phyloP scores from a whole-genome alignment of 176 grass and related monocot species.

The Elaeis guineensis region DNA sequence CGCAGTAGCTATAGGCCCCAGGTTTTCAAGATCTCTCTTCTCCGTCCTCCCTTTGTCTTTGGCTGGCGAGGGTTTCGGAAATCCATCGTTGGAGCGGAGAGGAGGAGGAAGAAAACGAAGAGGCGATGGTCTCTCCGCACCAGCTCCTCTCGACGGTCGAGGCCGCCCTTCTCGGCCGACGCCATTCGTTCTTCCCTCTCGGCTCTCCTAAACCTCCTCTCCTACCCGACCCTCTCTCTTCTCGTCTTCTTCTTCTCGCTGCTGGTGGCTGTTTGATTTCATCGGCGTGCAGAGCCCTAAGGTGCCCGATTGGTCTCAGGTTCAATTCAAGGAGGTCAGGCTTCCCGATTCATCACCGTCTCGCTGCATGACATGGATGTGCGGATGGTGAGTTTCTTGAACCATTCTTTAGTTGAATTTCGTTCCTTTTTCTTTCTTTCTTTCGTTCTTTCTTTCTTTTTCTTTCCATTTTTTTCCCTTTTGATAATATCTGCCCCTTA shows the following conservation, averaged over 20 bases:
- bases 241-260: neutral
- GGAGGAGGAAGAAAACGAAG: too few relatives aligned
- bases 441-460: too few relatives aligned
- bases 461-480: neutral
- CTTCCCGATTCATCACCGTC: slow-evolving; percentile 54
- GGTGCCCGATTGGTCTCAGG: slow-evolving; percentile 68
- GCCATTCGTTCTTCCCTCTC: slow-evolving; percentile 53
- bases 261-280: slow-evolving; percentile 4
- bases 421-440: neutral
- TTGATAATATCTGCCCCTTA: neutral
- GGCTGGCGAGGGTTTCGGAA: too few relatives aligned
- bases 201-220: too few relatives aligned
- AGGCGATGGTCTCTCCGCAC: too few relatives aligned
- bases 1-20: too few relatives aligned
- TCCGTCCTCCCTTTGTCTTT: too few relatives aligned
- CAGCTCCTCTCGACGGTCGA: too few relatives aligned
- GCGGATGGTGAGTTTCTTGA: slow-evolving; percentile 13
- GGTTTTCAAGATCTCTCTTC: too few relatives aligned
- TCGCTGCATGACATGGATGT: too few relatives aligned
- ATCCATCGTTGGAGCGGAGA: too few relatives aligned
- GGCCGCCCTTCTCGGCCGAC: too few relatives aligned
- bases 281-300: slow-evolving; percentile 50
- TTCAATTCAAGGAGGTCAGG: slow-evolving; percentile 68
- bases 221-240: slow-evolving; percentile 32
- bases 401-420: neutral